Conservation (phyloP, 31 red algal species). For the Odonthalia washingtoniensis region DNA sequence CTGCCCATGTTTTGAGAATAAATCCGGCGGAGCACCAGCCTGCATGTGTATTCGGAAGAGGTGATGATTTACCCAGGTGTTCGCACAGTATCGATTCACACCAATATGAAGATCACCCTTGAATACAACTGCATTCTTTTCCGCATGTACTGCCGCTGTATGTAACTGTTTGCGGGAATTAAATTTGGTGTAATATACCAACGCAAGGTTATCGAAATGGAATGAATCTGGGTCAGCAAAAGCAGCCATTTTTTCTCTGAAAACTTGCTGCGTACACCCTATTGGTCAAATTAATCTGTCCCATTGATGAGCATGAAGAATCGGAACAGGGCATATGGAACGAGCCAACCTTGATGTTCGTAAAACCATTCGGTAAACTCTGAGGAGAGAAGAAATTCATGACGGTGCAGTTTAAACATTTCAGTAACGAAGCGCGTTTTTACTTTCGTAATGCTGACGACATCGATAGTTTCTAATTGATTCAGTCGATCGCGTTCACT, state of each 20-base stretch:
- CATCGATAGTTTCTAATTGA: conserved; percentile 67
- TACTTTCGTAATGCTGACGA: conserved; percentile 69
- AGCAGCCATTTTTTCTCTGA: conserved; percentile 54
- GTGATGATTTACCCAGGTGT: conserved; percentile 94
- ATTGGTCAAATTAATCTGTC: conserved; percentile 71
- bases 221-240: conserved; percentile 82
- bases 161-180: conserved; percentile 89
- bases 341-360: conserved; percentile 83
- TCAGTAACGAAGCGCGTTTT: conserved; percentile 73
- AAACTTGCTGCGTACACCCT: conserved; percentile 74
- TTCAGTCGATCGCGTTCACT: too few species aligned
- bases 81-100: conserved; percentile 86
- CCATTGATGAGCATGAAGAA: conserved; percentile 87
- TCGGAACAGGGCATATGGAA: conserved; percentile 90
- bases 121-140: conserved; percentile 71
- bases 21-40: conserved; percentile 92
- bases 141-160: conserved; percentile 75
- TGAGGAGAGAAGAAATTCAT: conserved; percentile 70
- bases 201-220: conserved; percentile 88
- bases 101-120: conserved; percentile 97
- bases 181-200: conserved; percentile 86
- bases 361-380: conserved; percentile 84
- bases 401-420: conserved; percentile 72
- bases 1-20: conserved; percentile 81
- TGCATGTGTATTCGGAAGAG: conserved; percentile 91